phyloP scores from a whole-genome alignment of 2,329 filamentous ascomycete genomes.

The Balansia obtecta region DNA sequence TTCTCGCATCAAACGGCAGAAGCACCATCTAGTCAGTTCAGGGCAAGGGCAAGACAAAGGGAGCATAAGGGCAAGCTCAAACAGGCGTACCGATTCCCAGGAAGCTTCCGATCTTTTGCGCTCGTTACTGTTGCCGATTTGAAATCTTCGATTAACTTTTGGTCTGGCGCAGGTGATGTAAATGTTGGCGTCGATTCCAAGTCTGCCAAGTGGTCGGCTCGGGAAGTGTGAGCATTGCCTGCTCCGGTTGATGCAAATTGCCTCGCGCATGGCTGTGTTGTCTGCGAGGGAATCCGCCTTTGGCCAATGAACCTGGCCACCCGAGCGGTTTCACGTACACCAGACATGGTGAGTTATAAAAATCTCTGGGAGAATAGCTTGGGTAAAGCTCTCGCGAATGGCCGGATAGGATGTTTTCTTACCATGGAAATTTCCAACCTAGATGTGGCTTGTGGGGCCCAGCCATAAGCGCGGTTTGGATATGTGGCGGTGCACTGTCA shows the following conservation, averaged over 20 bases:
- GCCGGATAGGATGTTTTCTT: slow-evolving; percentile 3
- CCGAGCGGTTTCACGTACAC: slow-evolving; percentile 28
- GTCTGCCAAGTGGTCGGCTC: slow-evolving; percentile 26
- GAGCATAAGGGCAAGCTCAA: neutral
- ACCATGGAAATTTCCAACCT: slow-evolving; percentile 21
- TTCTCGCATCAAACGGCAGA: neutral
- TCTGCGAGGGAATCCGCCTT: slow-evolving; percentile 15
- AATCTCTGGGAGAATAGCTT: slow-evolving; percentile 1
- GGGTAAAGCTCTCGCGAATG: slow-evolving; percentile 1
- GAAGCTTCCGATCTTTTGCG: slow-evolving; percentile 26
- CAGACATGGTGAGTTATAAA: slow-evolving; percentile 23
- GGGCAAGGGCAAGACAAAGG: slow-evolving; percentile 22
- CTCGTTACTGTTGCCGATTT: slow-evolving; percentile 23
- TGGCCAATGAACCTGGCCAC: slow-evolving; percentile 19
- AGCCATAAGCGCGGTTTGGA: slow-evolving; percentile 12
- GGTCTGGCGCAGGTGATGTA: slow-evolving; percentile 26
- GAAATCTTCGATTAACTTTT: slow-evolving; percentile 27
- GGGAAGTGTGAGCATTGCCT: slow-evolving; percentile 15
- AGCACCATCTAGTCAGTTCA: neutral
- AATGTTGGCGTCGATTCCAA: slow-evolving; percentile 40
- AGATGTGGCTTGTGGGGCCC: slow-evolving; percentile 10
- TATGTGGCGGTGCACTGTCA: slow-evolving; percentile 2
- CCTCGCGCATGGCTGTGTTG: slow-evolving; percentile 15
- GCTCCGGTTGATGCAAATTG: slow-evolving; percentile 36
- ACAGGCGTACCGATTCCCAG: slow-evolving; percentile 32